Base-by-base conservation (phyloP, 208 protist genomes). In the Leishmania braziliensis region DNA sequence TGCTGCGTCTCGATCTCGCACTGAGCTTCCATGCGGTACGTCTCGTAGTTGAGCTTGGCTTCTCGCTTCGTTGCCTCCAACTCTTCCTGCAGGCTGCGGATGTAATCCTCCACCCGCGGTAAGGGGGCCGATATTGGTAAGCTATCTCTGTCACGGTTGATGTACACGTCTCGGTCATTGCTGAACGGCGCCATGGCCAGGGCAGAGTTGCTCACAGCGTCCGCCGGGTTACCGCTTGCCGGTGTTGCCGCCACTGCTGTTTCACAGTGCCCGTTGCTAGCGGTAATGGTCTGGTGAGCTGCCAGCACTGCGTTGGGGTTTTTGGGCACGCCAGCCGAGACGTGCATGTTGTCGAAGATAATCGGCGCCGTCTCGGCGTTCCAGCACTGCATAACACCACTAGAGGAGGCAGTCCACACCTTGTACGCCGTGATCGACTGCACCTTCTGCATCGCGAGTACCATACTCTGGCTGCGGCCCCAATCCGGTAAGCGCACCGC, bases 311-410 rank as follows among this genome's bases (percentile, higher is more conserved):
- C 54, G 48, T 9, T 65, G 26, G 33, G 48, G 48, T 29, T 1
- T 39, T 23, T 53, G 23, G 48, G 36, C 18, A 62, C 36, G 58
- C 62, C 33, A 33, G 16, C 18, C 5, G 73, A 66, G 43, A 85
- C 56, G 29, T 71, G 65, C 33, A 85, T 48, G 29, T 80, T 79
- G 50, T 92, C 84, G 58, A 95, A 92, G 53, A 95, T 66, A 36
- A 95, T 88, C 6, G 94, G 90, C 39, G 89, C 79, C 46, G 92
- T 93, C 75, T 97, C 92, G 20, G 90, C 94, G 80, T 95, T 95
- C 91, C 92, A 97, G 89, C 92, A 96, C 83, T 96, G 92, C 75
- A 96, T 82, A 12, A 92, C 75, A 48, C 94, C 94, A 65, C 79
- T 88, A 50, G 90, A 88, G 14, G 86, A 85, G 3, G 89, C 82